Conservation (phyloP, 169 alveolate species). For the Eimeria maxima region DNA sequence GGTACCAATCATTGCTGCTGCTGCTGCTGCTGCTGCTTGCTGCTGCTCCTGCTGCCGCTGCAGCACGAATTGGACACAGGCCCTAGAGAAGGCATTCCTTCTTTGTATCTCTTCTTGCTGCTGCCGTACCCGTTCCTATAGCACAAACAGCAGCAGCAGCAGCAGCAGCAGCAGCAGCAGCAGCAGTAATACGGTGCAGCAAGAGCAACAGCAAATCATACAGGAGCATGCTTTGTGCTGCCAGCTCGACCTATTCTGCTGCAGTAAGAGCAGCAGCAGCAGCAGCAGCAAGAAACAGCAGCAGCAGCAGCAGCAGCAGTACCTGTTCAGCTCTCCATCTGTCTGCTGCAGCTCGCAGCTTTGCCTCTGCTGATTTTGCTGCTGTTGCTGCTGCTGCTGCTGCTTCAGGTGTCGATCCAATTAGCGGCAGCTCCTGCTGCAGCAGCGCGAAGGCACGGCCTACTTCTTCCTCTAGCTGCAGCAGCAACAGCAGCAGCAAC, state of each 20-base stretch:
- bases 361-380: conserved; percentile 12
- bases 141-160: conserved; percentile 1
- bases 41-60: conserved; percentile 79
- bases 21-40: conserved; percentile 69
- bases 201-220: not conserved
- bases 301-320: conserved; percentile 42
- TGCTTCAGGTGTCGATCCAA: not conserved
- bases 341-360: conserved; percentile 45
- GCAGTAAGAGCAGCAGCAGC: not conserved
- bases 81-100: conserved; percentile 26
- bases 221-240: not conserved
- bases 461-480: conserved; percentile 38
- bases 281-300: conserved; percentile 4
- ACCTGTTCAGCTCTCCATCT: conserved; percentile 54
- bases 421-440: conserved; percentile 34
- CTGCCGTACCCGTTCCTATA: conserved; percentile 52
- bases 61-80: conserved; percentile 65
- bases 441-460: conserved; percentile 39
- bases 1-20: conserved; percentile 62
- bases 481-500: conserved; percentile 46
- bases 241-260: not conserved
- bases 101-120: conserved; percentile 51
- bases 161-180: conserved; percentile 41
- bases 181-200: not conserved
- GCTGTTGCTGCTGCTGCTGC: conserved; percentile 63